A percentile compares a stretch with the other conserved stretches of the same genome.
Conservation (phyloP, 345 rosid species). For the Abelmoschus esculentus region DNA sequence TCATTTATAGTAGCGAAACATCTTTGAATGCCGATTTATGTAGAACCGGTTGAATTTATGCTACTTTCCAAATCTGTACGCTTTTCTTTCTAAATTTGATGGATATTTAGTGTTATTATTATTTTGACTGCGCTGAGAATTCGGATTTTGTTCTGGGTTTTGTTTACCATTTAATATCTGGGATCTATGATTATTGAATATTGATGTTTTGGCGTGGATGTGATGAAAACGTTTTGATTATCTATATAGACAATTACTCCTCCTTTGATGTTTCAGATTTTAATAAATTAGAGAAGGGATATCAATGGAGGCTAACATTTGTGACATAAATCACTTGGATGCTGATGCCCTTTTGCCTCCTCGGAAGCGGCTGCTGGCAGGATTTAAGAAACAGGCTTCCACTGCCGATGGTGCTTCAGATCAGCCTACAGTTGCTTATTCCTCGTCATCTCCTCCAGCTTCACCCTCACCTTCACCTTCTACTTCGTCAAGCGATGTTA, state of each 20-base stretch:
- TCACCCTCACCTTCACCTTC: constrained; percentile 22
- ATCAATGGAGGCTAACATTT: constrained; percentile 57
- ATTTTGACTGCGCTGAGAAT: neutral
- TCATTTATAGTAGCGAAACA: neutral
- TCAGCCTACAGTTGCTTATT: constrained; percentile 22
- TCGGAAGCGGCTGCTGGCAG: constrained; percentile 86
- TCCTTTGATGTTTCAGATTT: constrained; percentile 14
- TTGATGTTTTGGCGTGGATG: constrained; percentile 17
- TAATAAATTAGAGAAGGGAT: constrained; percentile 9
- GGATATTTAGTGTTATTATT: neutral
- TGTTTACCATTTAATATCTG: constrained; percentile 9
- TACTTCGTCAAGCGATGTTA: constrained; percentile 41
- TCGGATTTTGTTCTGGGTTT: constrained; percentile 11
- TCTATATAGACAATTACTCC: constrained; percentile 8
- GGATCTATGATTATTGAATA: constrained; percentile 7
- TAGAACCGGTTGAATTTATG: neutral
- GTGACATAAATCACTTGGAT: constrained; percentile 62
- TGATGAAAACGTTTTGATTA: constrained; percentile 18
- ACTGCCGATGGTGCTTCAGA: constrained; percentile 30
- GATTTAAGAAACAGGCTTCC: constrained; percentile 73
- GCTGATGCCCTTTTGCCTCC: constrained; percentile 87
- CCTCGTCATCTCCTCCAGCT: constrained; percentile 18
- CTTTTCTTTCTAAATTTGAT: neutral
- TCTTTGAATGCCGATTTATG: constrained; percentile 17
- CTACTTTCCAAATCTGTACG: neutral